Percentiles rank a stretch among this genome's conserved stretches.
These are phyloP conservation scores for Hyaloscypha finlandica DNA, from an alignment of 495 filamentous ascomycete species.

Conservation along the genomic window DNA sequence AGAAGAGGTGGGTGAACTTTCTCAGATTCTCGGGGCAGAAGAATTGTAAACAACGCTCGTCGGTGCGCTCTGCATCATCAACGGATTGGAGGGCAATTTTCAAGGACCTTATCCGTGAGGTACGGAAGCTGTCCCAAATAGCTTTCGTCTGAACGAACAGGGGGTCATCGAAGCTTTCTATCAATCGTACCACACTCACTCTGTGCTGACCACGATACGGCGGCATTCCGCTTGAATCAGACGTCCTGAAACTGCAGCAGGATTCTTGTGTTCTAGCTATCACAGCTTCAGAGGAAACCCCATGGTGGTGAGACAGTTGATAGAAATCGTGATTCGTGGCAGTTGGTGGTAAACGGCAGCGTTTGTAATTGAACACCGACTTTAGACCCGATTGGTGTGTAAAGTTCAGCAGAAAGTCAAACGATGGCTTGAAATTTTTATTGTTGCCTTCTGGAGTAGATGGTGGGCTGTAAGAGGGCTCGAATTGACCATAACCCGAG, in stretches of 20 bases:
- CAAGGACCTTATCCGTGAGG: conserved; percentile 9
- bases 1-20: conserved; percentile 15
- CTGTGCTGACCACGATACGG: not conserved
- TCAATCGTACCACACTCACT: not conserved
- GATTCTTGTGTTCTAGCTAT: not conserved
- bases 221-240: not conserved
- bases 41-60: conserved; percentile 17
- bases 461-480: not conserved
- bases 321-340: not conserved
- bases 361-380: conserved; percentile 11
- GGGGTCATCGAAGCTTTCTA: conserved; percentile 8
- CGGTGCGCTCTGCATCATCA: not conserved
- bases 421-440: conserved; percentile 1
- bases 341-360: not conserved
- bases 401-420: conserved; percentile 14
- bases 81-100: conserved; percentile 6
- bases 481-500: not conserved
- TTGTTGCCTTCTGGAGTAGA: not conserved
- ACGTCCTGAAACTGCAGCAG: not conserved
- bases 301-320: not conserved
- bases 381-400: not conserved
- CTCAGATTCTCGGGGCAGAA: conserved; percentile 10
- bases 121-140: conserved; percentile 16
- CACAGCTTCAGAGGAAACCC: not conserved
- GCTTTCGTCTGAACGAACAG: conserved; percentile 11